Evolutionary conservation across 2,329 filamentous ascomycete genomes (phyloP), one percentile per base, ranked within the genome.

Genomic region (Claviceps sp.): DNA sequence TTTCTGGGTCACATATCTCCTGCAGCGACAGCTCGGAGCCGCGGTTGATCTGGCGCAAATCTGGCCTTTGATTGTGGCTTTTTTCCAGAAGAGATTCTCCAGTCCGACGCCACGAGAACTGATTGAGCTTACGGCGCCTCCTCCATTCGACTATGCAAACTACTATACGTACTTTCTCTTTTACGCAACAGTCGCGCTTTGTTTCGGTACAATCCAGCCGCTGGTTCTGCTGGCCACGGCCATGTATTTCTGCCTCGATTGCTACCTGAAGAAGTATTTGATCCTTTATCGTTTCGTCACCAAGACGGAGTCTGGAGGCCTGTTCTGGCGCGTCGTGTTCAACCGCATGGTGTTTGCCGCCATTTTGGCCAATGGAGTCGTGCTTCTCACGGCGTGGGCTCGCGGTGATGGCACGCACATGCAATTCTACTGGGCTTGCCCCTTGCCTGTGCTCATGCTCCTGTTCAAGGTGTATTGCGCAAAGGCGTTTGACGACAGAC

Each of bases 111-210:
- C 93, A 5, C 79, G 93, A 59, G 85, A 95, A 65, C 74, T 93
- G 59, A 97, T 97, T 59, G 88, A 95, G 66, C 80, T 93, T 62
- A 95, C 90, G 0, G 93, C 93, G 3, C 93, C 93, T 1, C 90
- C 88, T 2, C 75, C 87, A 0, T 96, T 98, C 65, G 90, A 97
- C 59, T 97, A 96, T 63, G 89, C 93, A 54, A 89, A 82, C 60
- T 97, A 97, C 70, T 98, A 96, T 77, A 97, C 96, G 68, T 97
- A 95, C 67, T 96, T 96, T 68, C 74, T 97, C 34, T 98, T 88
- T 70, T 98, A 97, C 70, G 76, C 86, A 24, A 96, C 91, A 0
- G 87, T 97, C 37, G 85, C 89, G 0, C 74, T 98, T 16, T 89
- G 84, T 61, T 96, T 93, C 62, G 82, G 85, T 2, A 81, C 83